phyloP scores from a whole-genome alignment of 2,329 filamentous ascomycete genomes.

The Pseudogymnoascus sp. region DNA sequence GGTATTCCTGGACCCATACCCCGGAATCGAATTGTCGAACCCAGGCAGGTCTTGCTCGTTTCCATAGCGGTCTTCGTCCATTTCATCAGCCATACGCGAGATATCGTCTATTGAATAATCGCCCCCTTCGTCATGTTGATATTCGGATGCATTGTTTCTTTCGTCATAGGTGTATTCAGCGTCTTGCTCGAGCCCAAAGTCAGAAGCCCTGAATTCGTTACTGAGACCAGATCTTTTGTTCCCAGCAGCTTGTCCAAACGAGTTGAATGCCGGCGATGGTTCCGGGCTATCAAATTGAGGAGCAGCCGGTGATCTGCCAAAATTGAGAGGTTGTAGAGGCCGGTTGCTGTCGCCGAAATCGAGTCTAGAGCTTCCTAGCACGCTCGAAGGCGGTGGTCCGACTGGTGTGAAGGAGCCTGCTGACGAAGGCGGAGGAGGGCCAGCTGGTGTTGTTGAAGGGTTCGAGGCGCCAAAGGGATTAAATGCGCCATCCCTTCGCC shows the following conservation, averaged over 20 bases:
- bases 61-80: constrained; percentile 5
- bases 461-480: constrained; percentile 26
- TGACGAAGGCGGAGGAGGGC: constrained; percentile 45
- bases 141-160: constrained; percentile 26
- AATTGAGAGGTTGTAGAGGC: constrained; percentile 27
- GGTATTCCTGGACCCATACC: background rate
- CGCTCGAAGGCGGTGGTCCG: constrained; percentile 42
- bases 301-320: constrained; percentile 26
- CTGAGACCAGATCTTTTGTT: constrained; percentile 45
- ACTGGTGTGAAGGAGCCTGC: constrained; percentile 48
- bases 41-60: background rate
- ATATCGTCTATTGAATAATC: constrained; percentile 1
- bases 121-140: background rate
- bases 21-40: background rate
- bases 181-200: constrained; percentile 28
- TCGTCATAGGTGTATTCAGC: constrained; percentile 34
- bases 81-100: constrained; percentile 2
- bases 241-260: constrained; percentile 16
- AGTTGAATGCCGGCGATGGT: constrained; percentile 17
- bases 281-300: constrained; percentile 18
- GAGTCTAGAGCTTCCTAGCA: constrained; percentile 44
- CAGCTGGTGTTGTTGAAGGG: constrained; percentile 50
- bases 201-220: constrained; percentile 31
- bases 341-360: constrained; percentile 23
- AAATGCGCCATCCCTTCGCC: constrained; percentile 20